phyloP scores from a whole-genome alignment of 441 rosid species.

The Erysimum cheiri region DNA sequence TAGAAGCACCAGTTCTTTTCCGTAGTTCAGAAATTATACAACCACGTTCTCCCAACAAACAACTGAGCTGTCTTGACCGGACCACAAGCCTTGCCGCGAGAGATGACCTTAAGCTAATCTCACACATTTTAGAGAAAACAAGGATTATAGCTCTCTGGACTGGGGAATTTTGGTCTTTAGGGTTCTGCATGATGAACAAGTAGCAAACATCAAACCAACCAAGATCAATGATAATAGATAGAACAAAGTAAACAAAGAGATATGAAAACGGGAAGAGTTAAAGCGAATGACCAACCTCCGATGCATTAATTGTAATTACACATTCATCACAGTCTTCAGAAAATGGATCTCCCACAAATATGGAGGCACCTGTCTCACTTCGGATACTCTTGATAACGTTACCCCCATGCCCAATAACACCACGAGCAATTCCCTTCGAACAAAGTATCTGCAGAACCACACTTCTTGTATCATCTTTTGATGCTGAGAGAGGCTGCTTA shows the following conservation, averaged over 20 bases:
- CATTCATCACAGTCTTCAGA: constrained; percentile 76
- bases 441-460: constrained; percentile 68
- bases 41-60: constrained; percentile 53
- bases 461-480: constrained; percentile 49
- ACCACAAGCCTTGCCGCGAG: constrained; percentile 66
- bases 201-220: constrained; percentile 35
- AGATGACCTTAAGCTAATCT: constrained; percentile 35
- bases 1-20: constrained; percentile 54
- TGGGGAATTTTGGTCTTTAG: constrained; percentile 57
- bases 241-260: constrained; percentile 7
- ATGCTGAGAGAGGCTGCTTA: constrained; percentile 43
- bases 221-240: constrained; percentile 10
- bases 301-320: constrained; percentile 44
- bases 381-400: constrained; percentile 55
- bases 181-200: constrained; percentile 56
- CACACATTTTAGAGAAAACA: constrained; percentile 63
- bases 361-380: constrained; percentile 65
- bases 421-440: constrained; percentile 58
- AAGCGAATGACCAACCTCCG: not conserved
- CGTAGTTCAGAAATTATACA: constrained; percentile 54
- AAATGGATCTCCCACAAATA: constrained; percentile 57
- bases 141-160: constrained; percentile 68
- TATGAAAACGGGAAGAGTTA: constrained; percentile 37
- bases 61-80: constrained; percentile 65
- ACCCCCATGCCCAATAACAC: constrained; percentile 34